Base-by-base conservation (phyloP, 208 protist genomes). In the Trypanosoma melophagium region DNA sequence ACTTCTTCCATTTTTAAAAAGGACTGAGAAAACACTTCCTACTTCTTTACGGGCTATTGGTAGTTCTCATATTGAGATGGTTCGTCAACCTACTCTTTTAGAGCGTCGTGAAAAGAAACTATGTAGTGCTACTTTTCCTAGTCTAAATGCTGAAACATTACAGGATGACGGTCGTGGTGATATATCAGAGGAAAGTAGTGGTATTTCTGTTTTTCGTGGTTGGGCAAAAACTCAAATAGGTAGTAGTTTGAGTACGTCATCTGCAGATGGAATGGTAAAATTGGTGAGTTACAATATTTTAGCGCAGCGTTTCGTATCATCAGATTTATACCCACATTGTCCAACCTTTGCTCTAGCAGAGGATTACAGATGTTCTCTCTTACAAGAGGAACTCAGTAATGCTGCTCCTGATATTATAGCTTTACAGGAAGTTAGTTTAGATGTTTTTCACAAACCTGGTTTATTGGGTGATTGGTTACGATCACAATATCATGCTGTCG, bases 251-350 rank as follows among this genome's bases (percentile, higher is more conserved):
- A 7, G 16, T 28, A 22, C 60, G 41, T 47, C 49, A 21, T 63
- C 44, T 3, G 10, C 19, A 10, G 24, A 55, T 45, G 71, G 40
- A 17, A 22, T 58, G 17, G 22, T 96, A 25, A 87, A 81, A 57
- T 54, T 96, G 47, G 76, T 90, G 16, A 78, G 79, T 60, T 94
- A 96, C 69, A 96, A 96, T 66, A 87, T 96, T 55, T 58, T 93
- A 3, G 90, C 90, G 7, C 72, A 81, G 24, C 80, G 86, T n/a
- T 70, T 89, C 7, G 78, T 90, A 7, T 84, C 76, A 12, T 90
- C 84, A 7, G 85, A 93, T 58, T 62, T 77, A n/a, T 96, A 92
- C 66, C 81, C 82, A 14, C 52, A 76, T 71, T 93, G 90, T 60
- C 75, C 80, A 2, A 72, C 74, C 5, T 69, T 74, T 24, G 81